Conservation (phyloP, 2,329 filamentous ascomycete species). For the Trichophyton equinum region DNA sequence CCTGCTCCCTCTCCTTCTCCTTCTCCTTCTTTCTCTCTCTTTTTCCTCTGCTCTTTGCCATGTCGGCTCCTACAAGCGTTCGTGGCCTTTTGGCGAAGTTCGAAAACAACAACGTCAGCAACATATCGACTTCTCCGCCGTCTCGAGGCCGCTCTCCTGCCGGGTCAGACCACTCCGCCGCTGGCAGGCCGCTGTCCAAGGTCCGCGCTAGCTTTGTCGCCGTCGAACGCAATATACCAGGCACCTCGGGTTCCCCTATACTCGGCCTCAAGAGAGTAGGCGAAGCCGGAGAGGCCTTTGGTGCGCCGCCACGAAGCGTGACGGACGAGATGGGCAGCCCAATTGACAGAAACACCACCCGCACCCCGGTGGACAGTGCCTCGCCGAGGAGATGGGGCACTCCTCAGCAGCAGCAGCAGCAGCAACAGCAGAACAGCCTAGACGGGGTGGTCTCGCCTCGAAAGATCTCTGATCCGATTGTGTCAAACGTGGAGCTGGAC, state of each 20-base stretch:
- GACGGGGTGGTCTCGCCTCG: background rate
- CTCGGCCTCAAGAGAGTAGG: slow-evolving; percentile 32
- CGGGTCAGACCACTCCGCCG: slow-evolving; percentile 29
- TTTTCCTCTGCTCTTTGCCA: background rate
- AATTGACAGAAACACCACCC: slow-evolving; percentile 11
- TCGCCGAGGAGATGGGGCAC: background rate
- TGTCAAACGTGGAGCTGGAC: slow-evolving; percentile 1
- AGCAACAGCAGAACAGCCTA: background rate
- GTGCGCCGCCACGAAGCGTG: slow-evolving; percentile 15
- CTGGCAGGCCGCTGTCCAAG: slow-evolving; percentile 55
- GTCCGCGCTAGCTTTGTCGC: slow-evolving; percentile 64
- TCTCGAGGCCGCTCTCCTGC: slow-evolving; percentile 59
- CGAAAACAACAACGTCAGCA: slow-evolving; percentile 58
- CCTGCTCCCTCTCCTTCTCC: too few species aligned
- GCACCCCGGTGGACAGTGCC: slow-evolving; percentile 6
- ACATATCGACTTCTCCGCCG: slow-evolving; percentile 49
- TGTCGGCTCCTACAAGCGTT: slow-evolving; percentile 40
- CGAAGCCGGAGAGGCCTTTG: slow-evolving; percentile 24
- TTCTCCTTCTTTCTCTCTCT: too few species aligned
- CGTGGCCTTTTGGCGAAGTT: slow-evolving; percentile 70
- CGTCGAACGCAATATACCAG: slow-evolving; percentile 40
- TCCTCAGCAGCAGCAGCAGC: background rate
- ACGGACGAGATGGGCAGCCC: slow-evolving; percentile 22
- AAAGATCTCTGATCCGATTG: background rate
- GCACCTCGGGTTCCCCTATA: slow-evolving; percentile 19